Base-by-base conservation (phyloP, 805 yeast genomes). In the Hyphopichia homilentoma region DNA sequence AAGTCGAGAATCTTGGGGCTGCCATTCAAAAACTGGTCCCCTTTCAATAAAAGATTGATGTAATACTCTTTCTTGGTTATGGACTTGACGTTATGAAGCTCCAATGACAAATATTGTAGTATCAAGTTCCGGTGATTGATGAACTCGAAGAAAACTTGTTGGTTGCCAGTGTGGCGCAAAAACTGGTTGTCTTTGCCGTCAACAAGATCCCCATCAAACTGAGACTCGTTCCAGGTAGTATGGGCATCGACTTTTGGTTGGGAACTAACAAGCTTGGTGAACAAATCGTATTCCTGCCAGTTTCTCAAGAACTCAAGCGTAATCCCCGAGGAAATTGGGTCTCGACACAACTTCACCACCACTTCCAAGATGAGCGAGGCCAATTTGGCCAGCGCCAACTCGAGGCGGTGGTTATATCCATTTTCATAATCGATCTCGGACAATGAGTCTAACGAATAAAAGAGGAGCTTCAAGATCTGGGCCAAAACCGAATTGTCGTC, bases 1-100 rank as follows among this genome's bases (percentile, higher is more conserved):
- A 83, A 79, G 21, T 79, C 73, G 34, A 87, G 64, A 1, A 85
- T 61, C 39, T 76, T 79, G 0, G 90, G 81, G 1, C 87, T 71
- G 1, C 82, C 84, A 36, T 73, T 59, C 16, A 74, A 61, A 38
- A 65, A 69, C 12, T 72, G 71, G 23, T 65, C 58, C 7, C 66
- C 66, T 39, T 71, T 70, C 25, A 81, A 75, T 14, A 88, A 59
- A 4, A 66, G 46, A 4, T 70, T 63, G 16, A 80, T 62, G 42
- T 82, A 81, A 16, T 64, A 58, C 26, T 71, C 61, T 36, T 75
- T 66, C 43, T 77, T 59, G 17, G 82, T 59, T 23, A 77, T 46
- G 6, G 81, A 65, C 6, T 76, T 69, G 9, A 75, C 62, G 34
- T 70, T 70, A 49, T 83, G 88, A n/a, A 90, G 65, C 42, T 87